phyloP scores from a whole-genome alignment of 768 basidiomycete species.

The Rhodotorula taiwanensis region DNA sequence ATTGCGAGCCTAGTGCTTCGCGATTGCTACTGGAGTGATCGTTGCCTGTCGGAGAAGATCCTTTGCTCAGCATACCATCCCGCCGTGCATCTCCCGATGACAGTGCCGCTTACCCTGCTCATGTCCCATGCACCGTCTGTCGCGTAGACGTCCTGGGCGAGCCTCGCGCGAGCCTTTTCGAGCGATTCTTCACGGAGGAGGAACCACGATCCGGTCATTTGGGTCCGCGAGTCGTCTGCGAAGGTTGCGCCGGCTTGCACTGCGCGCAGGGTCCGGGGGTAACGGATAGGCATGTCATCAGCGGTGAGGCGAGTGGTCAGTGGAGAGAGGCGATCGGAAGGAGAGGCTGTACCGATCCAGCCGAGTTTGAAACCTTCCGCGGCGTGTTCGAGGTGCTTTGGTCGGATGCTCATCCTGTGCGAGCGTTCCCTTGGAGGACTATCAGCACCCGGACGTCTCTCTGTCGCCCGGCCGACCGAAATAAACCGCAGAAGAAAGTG shows the following conservation, averaged over 20 bases:
- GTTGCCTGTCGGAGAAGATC: conserved; percentile 4
- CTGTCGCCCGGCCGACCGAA: too few relatives aligned
- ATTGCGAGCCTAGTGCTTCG: conserved; percentile 35
- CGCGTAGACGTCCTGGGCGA: conserved; percentile 23
- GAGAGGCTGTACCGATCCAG: conserved; percentile 18
- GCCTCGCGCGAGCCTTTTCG: conserved; percentile 19
- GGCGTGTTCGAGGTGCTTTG: conserved; percentile 27
- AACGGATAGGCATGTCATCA: not conserved
- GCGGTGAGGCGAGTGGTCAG: too few relatives aligned
- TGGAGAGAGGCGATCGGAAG: not conserved
- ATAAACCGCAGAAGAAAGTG: too few relatives aligned
- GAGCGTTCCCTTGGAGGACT: too few relatives aligned
- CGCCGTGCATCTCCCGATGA: not conserved
- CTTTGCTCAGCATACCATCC: not conserved
- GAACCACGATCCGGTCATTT: conserved; percentile 33
- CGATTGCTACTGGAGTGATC: conserved; percentile 21
- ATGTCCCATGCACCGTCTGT: conserved; percentile 32
- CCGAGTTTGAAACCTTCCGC: conserved; percentile 10
- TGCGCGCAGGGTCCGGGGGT: not conserved
- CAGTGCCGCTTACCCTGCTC: conserved; percentile 11
- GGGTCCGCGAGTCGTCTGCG: conserved; percentile 13
- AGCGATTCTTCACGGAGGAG: conserved; percentile 21
- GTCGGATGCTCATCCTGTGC: conserved; percentile 17
- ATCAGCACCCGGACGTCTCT: not conserved
- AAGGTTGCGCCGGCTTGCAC: conserved; percentile 34